phyloP scores from a whole-genome alignment of 257 asterid species.

The Gardenia jasminoides region DNA sequence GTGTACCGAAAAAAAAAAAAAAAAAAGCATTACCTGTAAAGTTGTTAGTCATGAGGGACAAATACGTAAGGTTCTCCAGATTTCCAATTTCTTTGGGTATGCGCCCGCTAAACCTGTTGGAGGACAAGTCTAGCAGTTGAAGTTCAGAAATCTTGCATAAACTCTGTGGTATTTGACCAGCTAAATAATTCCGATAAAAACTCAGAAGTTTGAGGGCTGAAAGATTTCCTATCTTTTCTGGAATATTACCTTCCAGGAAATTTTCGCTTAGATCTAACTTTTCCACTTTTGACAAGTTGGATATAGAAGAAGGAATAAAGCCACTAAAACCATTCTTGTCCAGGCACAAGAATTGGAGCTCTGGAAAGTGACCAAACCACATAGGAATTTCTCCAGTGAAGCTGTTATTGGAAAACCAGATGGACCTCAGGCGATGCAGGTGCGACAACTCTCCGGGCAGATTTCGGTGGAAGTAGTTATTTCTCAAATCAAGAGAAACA shows the following conservation, averaged over 20 bases:
- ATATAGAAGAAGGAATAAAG: conserved; percentile 13
- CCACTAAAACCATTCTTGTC: neutral
- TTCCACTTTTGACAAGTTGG: conserved; percentile 19
- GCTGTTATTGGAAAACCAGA: neutral
- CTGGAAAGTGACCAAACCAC: neutral
- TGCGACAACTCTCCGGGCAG: neutral
- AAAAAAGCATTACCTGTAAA: no score
- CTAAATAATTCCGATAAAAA: neutral
- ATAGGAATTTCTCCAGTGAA: conserved; percentile 9
- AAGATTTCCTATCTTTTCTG: conserved; percentile 26
- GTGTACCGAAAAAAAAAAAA: no score
- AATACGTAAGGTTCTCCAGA: no score
- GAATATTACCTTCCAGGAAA: conserved; percentile 29
- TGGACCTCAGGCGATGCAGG: conserved; percentile 5
- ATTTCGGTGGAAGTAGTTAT: neutral
- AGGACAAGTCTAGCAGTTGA: neutral
- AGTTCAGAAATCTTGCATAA: conserved; percentile 4
- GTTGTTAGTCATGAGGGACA: no score
- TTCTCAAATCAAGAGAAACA: no score
- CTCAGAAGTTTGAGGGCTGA: rapidly evolving
- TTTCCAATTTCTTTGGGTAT: no score
- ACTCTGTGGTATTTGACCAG: conserved; percentile 11
- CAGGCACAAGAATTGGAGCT: neutral
- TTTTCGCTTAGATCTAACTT: neutral
- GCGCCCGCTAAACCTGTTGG: conserved; percentile 4